Percentiles rank a stretch among this genome's conserved stretches.
Evolutionary conservation across 2,329 filamentous ascomycete genomes (phyloP).

Genomic region (Penicillium sp.): DNA sequence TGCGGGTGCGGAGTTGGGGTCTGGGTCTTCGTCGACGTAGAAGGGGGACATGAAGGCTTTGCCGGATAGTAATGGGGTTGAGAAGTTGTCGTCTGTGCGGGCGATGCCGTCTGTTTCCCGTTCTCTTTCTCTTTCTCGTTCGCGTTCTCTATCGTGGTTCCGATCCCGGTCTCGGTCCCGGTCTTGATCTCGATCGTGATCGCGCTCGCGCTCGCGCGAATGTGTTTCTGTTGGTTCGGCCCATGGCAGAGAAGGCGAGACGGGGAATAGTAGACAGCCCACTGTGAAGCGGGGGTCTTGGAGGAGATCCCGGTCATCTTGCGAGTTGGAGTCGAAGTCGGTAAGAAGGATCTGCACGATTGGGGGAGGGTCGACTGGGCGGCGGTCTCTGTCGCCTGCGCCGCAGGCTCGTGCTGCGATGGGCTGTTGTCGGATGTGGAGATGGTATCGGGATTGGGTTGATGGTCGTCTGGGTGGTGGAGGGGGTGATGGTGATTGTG

Average conservation of each 20-base stretch:
- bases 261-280: constrained; percentile 45
- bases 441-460: constrained; percentile 35
- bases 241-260: constrained; percentile 21
- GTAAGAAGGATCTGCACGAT: constrained; percentile 48
- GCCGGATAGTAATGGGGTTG: constrained; percentile 38
- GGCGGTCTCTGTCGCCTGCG: constrained; percentile 48
- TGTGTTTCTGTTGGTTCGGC: constrained; percentile 17
- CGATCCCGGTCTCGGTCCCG: constrained; percentile 17
- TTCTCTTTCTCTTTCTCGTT: constrained; percentile 12
- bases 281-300: constrained; percentile 45
- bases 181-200: constrained; percentile 6
- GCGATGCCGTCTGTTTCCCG: constrained; percentile 18
- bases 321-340: constrained; percentile 44
- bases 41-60: constrained; percentile 46
- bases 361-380: constrained; percentile 49
- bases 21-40: constrained; percentile 44
- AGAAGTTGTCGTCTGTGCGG: constrained; percentile 22
- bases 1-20: constrained; percentile 42
- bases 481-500: constrained; percentile 26
- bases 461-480: constrained; percentile 25
- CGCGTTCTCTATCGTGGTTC: background rate
- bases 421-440: constrained; percentile 50
- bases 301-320: constrained; percentile 41
- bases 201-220: constrained; percentile 5
- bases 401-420: constrained; percentile 48